These are phyloP conservation scores for Fusarium chlamydosporum DNA, from an alignment of 2,329 filamentous ascomycete genomes.

Conservation along the genomic window DNA sequence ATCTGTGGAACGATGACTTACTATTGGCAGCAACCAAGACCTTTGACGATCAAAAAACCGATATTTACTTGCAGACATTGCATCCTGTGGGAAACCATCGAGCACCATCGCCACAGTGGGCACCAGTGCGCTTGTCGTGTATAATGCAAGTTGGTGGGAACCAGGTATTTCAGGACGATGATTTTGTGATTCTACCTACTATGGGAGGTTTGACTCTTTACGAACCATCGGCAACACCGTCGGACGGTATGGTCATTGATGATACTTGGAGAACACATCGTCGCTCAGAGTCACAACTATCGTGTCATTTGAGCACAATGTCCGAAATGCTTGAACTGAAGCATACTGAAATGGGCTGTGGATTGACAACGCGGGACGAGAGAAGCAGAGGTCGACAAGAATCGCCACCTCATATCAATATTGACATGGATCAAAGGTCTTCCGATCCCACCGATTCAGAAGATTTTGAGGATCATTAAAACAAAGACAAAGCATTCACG, in stretches of 20 bases:
- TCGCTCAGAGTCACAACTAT: background rate
- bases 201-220: constrained; percentile 25
- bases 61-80: constrained; percentile 11
- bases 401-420: fast-evolving
- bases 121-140: constrained; percentile 1
- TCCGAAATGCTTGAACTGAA: constrained; percentile 5
- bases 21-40: constrained; percentile 9
- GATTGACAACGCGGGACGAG: background rate
- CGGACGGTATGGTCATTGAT: background rate
- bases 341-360: background rate
- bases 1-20: constrained; percentile 38
- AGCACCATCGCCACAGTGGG: background rate
- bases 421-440: background rate
- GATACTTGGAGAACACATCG: background rate
- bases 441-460: background rate
- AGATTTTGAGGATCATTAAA: background rate
- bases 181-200: constrained; percentile 33
- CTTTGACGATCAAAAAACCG: background rate
- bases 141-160: background rate
- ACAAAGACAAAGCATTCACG: background rate
- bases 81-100: constrained; percentile 11
- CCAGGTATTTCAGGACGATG: constrained; percentile 39
- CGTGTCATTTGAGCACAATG: background rate
- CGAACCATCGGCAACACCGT: constrained; percentile 7
- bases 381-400: background rate